Base-by-base conservation (phyloP, 1,284 basidiomycete species). In the Schizopora paradoxa region DNA sequence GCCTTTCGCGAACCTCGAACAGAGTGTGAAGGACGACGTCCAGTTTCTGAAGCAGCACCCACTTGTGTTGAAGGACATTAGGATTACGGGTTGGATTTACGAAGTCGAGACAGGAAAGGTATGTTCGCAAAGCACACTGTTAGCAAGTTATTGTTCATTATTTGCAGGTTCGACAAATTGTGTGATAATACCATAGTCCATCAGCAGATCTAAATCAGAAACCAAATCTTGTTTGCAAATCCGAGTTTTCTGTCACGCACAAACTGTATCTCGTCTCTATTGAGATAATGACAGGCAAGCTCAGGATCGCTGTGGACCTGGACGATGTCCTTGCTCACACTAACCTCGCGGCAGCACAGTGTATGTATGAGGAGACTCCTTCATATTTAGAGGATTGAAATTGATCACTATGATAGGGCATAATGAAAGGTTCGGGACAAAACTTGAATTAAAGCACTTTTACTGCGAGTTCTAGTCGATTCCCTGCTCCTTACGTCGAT, bases 301-400 rank as follows among this genome's bases (percentile, higher is more conserved):
- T n/a, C n/a, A n/a, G n/a, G n/a, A 82, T 89, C 57, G 82, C 83
- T 3, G 68, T 87, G 31, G 86, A 89, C 65, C 64, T 88, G 50
- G 86, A 89, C 55, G 86, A 90, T 67, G 86, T 89, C 4, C 63
- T 89, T 42, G 73, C 79, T 52, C 66, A 78, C 58, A 90, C 86
- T 2, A 91, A 89, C 60, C 56, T 63, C 38, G 68, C 68, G 11
- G 74, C 88, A 8, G 76, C 79, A 4, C 62, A 77, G 37, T 90
- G 86, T 87, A 62, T 61, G 77, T 65, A 10, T 45, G 8, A 22
- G 34, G n/a, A 13, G 7, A 36, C 21, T 14, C 6, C 3, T 16
- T 14, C 26, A 6, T 6, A 5, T 6, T n/a, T n/a, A 32, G 28
- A 14, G 10, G 23, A 41, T 34, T 26, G 41, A 19, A 23, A 44